Percentiles rank a stretch among this genome's conserved stretches.
Evolutionary conservation across 805 yeast genomes (phyloP).

Genomic region (Saccharomyces jurei): DNA sequence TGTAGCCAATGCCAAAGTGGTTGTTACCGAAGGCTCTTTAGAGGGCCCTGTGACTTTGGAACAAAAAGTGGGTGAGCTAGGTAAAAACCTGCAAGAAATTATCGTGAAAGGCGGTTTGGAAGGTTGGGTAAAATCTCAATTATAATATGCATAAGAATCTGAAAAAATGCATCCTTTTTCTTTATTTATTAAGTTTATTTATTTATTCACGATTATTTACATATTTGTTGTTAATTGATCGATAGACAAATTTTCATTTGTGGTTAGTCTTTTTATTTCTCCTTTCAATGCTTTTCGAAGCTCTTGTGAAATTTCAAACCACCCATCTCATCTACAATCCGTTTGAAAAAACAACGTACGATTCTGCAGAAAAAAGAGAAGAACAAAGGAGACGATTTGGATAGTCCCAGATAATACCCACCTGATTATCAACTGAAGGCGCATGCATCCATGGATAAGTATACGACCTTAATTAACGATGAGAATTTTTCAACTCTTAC

Average conservation of each 20-base stretch:
- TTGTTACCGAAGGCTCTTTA: slow-evolving; percentile 54
- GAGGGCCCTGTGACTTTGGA: slow-evolving; percentile 51
- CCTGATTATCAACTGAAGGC: neutral
- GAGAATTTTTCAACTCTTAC: slow-evolving; percentile 21
- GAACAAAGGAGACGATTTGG: neutral
- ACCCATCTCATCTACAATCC: neutral
- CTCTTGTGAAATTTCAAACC: neutral
- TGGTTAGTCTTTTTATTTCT: slow-evolving; percentile 1
- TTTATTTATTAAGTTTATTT: slow-evolving; percentile 1
- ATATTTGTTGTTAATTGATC: neutral
- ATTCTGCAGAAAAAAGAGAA: neutral
- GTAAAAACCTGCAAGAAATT: slow-evolving; percentile 91
- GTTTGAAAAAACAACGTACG: neutral
- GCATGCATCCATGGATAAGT: slow-evolving; percentile 18
- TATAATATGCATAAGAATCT: slow-evolving; percentile 18
- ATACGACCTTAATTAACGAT: slow-evolving; percentile 11
- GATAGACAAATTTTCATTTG: slow-evolving; percentile 1
- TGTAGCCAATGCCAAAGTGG: slow-evolving; percentile 74
- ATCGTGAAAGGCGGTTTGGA: slow-evolving; percentile 96
- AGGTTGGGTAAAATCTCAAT: slow-evolving; percentile 89
- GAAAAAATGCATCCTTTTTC: neutral
- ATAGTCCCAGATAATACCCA: neutral
- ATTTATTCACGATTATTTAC: neutral
- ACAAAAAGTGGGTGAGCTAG: slow-evolving; percentile 92
- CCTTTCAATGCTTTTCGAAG: neutral